Evolutionary conservation across 176 grass and related monocot genomes (phyloP).

Genomic region (Secale cereale): DNA sequence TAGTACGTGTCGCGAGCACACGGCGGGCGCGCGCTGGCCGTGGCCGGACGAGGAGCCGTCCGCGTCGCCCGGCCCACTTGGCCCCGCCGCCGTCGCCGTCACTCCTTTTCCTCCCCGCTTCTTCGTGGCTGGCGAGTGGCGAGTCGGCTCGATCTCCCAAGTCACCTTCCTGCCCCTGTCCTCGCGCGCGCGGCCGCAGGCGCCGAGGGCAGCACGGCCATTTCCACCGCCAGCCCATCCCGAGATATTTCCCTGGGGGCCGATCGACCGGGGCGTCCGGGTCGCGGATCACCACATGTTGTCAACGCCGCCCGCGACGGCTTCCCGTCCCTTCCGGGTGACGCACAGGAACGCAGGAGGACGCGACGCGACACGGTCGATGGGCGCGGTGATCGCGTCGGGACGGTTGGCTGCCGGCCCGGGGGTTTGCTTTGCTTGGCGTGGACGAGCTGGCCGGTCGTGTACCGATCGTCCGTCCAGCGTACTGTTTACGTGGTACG

Average conservation of each 20-base stretch:
- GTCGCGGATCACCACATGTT: background rate
- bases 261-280: background rate
- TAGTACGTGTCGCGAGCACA: background rate
- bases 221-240: background rate
- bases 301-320: background rate
- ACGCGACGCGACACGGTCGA: background rate
- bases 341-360: background rate
- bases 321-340: background rate
- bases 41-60: constrained; percentile 15
- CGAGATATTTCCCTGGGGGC: background rate
- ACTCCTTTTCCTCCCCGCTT: background rate
- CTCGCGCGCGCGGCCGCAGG: background rate
- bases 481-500: background rate
- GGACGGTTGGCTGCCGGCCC: background rate
- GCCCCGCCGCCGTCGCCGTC: constrained; percentile 1
- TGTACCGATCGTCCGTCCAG: background rate
- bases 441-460: background rate
- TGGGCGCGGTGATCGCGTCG: background rate
- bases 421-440: background rate
- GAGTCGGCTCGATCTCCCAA: background rate
- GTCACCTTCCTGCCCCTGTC: background rate
- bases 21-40: background rate
- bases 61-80: background rate
- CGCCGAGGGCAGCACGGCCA: background rate
- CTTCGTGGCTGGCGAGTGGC: background rate